phyloP scores from a whole-genome alignment of 805 yeast species.

The Hanseniaspora vineae region DNA sequence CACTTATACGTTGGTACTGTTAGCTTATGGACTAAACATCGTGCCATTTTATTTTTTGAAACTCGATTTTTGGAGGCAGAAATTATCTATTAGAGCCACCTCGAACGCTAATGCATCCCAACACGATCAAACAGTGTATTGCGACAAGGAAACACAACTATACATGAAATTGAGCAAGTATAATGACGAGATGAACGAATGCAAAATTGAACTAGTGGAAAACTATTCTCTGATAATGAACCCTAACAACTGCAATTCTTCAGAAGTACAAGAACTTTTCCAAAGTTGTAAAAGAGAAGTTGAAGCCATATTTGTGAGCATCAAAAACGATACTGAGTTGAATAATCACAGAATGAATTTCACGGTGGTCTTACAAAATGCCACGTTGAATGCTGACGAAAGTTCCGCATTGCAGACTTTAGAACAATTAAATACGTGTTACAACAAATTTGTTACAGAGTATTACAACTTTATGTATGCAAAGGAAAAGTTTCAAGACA shows the following conservation, averaged over 20 bases:
- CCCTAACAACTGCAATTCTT: conserved; percentile 11
- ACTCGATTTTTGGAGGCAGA: background rate
- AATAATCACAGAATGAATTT: background rate
- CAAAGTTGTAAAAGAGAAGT: conserved; percentile 19
- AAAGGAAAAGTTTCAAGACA: conserved; percentile 6
- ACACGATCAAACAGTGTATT: conserved; percentile 5
- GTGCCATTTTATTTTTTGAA: conserved; percentile 10
- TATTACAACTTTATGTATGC: conserved; percentile 19
- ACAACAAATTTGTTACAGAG: conserved; percentile 18
- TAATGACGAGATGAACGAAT: conserved; percentile 21
- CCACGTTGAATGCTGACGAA: background rate
- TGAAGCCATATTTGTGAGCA: conserved; percentile 10
- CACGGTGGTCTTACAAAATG: background rate
- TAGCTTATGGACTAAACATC: conserved; percentile 18
- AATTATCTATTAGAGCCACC: conserved; percentile 10
- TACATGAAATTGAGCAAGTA: conserved; percentile 20
- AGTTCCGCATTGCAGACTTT: conserved; percentile 7
- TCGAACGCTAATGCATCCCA: conserved; percentile 6
- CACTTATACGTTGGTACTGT: conserved; percentile 16
- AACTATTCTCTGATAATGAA: conserved; percentile 14
- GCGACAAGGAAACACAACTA: conserved; percentile 4
- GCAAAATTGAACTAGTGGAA: conserved; percentile 17
- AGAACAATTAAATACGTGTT: conserved; percentile 15
- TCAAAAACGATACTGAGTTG: conserved; percentile 1
- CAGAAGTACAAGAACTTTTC: conserved; percentile 14